phyloP scores from a whole-genome alignment of 2,329 filamentous ascomycete species.

The Chaetomium olivaceum region DNA sequence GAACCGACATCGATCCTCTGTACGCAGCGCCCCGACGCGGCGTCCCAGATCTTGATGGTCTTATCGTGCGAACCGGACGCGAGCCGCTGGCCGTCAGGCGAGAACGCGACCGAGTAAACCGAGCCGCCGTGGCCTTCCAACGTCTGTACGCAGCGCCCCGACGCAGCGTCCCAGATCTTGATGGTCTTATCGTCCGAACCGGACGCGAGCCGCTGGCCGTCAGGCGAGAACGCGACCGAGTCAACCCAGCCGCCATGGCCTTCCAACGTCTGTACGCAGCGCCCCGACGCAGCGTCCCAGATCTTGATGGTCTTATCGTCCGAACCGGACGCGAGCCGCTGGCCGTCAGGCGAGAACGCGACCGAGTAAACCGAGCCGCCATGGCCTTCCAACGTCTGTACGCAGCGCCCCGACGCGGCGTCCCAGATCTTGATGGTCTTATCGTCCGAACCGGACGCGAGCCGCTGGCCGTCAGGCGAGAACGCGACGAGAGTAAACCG shows the following conservation, averaged over 20 bases:
- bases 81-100: neutral
- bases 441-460: constrained; percentile 11
- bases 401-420: neutral
- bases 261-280: constrained; percentile 3
- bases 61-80: neutral
- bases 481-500: constrained; percentile 22
- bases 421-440: neutral
- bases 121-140: constrained; percentile 10
- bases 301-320: constrained; percentile 1
- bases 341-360: constrained; percentile 16
- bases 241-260: constrained; percentile 14
- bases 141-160: constrained; percentile 1
- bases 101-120: constrained; percentile 3
- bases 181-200: constrained; percentile 5
- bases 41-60: neutral
- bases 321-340: constrained; percentile 16
- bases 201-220: constrained; percentile 15
- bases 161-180: neutral
- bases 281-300: neutral
- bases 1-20: too few species aligned
- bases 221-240: constrained; percentile 21
- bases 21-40: neutral
- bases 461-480: constrained; percentile 10
- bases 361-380: constrained; percentile 17
- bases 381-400: constrained; percentile 13